Percentiles rank a stretch among this genome's conserved stretches.
Conservation (phyloP, 345 rosid genomes). For the Cardamine resedifolia region DNA sequence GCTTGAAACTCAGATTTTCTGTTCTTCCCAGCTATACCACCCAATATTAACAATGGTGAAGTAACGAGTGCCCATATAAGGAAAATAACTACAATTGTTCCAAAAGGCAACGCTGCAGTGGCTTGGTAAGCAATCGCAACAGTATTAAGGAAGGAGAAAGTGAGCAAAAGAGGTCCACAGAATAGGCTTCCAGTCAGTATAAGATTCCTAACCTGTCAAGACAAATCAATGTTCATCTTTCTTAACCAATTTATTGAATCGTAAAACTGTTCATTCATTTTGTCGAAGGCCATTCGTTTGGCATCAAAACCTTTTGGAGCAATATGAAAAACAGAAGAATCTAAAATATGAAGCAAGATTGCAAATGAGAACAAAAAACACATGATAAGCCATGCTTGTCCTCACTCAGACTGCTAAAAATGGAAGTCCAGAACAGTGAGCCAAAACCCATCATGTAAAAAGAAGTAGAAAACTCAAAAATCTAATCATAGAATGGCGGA, state of each 20-base stretch:
- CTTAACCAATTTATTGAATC: neutral
- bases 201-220: constrained; percentile 54
- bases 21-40: constrained; percentile 57
- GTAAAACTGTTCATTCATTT: neutral
- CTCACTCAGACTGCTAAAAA: neutral
- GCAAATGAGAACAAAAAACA: constrained; percentile 4
- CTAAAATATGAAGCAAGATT: neutral
- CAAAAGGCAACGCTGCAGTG: constrained; percentile 57
- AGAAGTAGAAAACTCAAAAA: neutral
- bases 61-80: constrained; percentile 64
- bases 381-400: neutral
- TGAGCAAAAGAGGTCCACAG: constrained; percentile 56
- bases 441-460: neutral
- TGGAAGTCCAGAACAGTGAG: neutral
- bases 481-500: neutral
- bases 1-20: constrained; percentile 63
- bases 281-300: neutral
- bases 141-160: constrained; percentile 59
- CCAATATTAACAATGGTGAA: constrained; percentile 48
- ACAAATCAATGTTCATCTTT: neutral
- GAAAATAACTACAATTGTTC: constrained; percentile 55
- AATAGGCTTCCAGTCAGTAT: constrained; percentile 56
- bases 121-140: constrained; percentile 56
- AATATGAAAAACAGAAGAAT: neutral
- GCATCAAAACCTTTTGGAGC: neutral